Percentiles rank a stretch among this genome's conserved stretches.
Conservation (phyloP, 2,329 filamentous ascomycete species). For the Ramularia collo-cygni region DNA sequence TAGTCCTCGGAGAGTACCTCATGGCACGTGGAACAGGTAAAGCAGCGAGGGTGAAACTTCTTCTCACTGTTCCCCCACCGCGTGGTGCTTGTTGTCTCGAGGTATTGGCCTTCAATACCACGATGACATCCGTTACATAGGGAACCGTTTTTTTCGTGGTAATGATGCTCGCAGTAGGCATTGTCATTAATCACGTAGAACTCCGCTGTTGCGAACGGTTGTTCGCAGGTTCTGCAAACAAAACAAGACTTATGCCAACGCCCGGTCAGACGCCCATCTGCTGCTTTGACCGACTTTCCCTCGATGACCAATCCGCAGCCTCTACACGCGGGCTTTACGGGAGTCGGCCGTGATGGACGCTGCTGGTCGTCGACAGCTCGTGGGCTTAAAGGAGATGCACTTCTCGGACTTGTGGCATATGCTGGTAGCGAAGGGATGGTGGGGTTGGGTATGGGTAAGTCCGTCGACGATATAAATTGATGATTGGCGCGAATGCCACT, state of each 20-base stretch:
- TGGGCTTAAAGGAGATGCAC: slow-evolving; percentile 1
- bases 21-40: slow-evolving; percentile 75
- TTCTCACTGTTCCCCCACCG: slow-evolving; percentile 48
- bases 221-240: slow-evolving; percentile 74
- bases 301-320: slow-evolving; percentile 72
- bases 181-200: slow-evolving; percentile 87
- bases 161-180: slow-evolving; percentile 87
- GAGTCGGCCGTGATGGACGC: slow-evolving; percentile 30
- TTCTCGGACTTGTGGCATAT: not conserved
- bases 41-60: slow-evolving; percentile 84
- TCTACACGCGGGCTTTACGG: slow-evolving; percentile 66
- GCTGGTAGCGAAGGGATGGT: slow-evolving; percentile 1
- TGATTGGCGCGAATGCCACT: not conserved
- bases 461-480: too few relatives aligned
- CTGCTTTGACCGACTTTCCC: slow-evolving; percentile 89
- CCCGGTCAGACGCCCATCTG: slow-evolving; percentile 83
- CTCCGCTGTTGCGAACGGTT: slow-evolving; percentile 76
- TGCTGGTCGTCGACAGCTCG: slow-evolving; percentile 2
- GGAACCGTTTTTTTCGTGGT: slow-evolving; percentile 84
- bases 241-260: slow-evolving; percentile 95
- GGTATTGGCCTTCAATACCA: slow-evolving; percentile 89
- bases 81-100: slow-evolving; percentile 56
- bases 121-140: slow-evolving; percentile 71
- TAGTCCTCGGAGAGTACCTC: slow-evolving; percentile 74
- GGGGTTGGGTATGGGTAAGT: too few relatives aligned